phyloP scores from a whole-genome alignment of 192 early-diverging fungal species.

The Geosiphon pyriformis region DNA sequence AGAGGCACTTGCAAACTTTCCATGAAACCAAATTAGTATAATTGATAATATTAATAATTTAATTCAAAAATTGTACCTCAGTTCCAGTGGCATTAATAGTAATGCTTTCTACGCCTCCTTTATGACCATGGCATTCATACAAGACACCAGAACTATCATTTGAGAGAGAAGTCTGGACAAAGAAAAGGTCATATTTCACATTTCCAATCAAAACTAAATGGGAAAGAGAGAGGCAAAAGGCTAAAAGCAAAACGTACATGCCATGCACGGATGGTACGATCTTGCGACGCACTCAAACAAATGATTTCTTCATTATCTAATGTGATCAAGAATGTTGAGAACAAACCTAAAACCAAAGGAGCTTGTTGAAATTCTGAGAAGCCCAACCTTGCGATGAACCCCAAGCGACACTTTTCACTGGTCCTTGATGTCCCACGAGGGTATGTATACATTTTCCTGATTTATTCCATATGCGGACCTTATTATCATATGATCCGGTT shows the following conservation, averaged over 20 bases:
- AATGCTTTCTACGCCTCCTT: conserved; percentile 73
- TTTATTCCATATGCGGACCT: conserved; percentile 77
- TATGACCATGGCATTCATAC: conserved; percentile 76
- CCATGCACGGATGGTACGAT: conserved; percentile 66
- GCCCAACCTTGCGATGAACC: conserved; percentile 33
- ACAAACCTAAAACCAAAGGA: neutral
- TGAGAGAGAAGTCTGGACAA: conserved; percentile 28
- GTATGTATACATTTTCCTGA: conserved; percentile 63
- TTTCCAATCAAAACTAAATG: neutral
- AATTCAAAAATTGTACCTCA: conserved; percentile 28
- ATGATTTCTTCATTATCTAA: conserved; percentile 42
- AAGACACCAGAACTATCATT: conserved; percentile 43
- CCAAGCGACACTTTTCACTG: conserved; percentile 77
- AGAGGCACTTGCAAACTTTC: conserved; percentile 70
- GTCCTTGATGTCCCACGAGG: conserved; percentile 60
- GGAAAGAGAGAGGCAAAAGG: neutral
- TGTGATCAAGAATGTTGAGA: conserved; percentile 1
- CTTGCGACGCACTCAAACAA: conserved; percentile 53
- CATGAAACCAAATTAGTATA: conserved; percentile 18
- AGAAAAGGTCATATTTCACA: neutral
- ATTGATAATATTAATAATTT: neutral
- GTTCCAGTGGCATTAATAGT: conserved; percentile 49
- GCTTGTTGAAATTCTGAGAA: neutral
- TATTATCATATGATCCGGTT: conserved; percentile 81
- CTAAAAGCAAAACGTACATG: conserved; percentile 46